phyloP scores from a whole-genome alignment of 192 early-diverging fungal species.

The Mortierella alpina region DNA sequence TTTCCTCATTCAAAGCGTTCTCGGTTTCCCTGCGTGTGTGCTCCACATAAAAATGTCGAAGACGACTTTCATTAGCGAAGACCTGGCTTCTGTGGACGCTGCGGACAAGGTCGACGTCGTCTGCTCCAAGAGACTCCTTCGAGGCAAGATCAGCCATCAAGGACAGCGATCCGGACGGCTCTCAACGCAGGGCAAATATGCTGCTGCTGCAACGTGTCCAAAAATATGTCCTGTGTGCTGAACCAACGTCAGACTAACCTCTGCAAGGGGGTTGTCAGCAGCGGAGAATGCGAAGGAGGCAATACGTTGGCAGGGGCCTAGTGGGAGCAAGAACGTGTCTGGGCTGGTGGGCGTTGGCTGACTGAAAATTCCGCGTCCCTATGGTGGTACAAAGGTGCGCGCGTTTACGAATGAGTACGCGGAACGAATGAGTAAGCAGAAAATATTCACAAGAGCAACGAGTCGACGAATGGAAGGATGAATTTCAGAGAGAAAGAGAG shows the following conservation, averaged over 20 bases:
- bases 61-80: neutral
- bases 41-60: neutral
- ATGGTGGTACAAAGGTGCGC: no score
- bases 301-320: constrained; percentile 5
- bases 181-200: no score
- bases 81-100: neutral
- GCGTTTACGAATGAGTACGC: no score
- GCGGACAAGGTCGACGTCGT: neutral
- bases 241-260: no score
- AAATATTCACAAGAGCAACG: no score
- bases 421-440: neutral
- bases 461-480: neutral
- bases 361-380: no score
- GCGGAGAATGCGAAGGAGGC: neutral
- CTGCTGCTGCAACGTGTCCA: no score
- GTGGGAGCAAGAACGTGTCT: neutral
- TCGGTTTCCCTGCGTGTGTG: neutral
- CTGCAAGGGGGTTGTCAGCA: neutral
- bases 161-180: neutral
- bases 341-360: neutral
- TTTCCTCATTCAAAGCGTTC: neutral
- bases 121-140: neutral
- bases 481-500: neutral
- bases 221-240: no score
- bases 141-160: neutral